These are phyloP conservation scores for Stephania japonica DNA, from an alignment of 164 flowering plant species.

Conservation along the genomic window DNA sequence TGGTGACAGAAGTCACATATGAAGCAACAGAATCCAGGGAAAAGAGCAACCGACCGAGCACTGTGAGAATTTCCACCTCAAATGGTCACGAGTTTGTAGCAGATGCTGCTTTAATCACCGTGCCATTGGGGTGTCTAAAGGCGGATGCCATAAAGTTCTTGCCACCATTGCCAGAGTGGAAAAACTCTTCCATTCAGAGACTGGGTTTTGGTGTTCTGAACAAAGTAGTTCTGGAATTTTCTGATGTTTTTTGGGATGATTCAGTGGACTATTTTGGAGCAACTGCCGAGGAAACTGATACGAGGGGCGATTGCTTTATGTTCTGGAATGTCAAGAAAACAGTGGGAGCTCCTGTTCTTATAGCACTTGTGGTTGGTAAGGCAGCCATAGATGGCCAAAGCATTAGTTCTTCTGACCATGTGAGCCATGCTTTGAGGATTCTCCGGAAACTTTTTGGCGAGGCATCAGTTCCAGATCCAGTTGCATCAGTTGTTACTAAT, in stretches of 20 bases:
- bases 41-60: conserved; percentile 21
- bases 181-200: conserved; percentile 61
- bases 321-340: conserved; percentile 98
- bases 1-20: conserved; percentile 67
- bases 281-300: conserved; percentile 78
- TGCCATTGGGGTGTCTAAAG: conserved; percentile 97
- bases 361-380: conserved; percentile 92
- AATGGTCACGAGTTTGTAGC: conserved; percentile 70
- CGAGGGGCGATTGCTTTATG: conserved; percentile 94
- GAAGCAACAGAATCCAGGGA: conserved; percentile 18
- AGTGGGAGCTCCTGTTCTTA: conserved; percentile 93
- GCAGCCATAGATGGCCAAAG: conserved; percentile 81
- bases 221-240: conserved; percentile 86
- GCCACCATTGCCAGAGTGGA: conserved; percentile 89
- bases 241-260: conserved; percentile 95
- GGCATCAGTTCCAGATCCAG: conserved; percentile 74
- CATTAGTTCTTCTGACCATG: conserved; percentile 64
- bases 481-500: conserved; percentile 92
- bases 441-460: conserved; percentile 92
- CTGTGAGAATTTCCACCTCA: conserved; percentile 68
- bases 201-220: conserved; percentile 98
- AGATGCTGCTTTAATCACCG: conserved; percentile 86
- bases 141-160: conserved; percentile 74
- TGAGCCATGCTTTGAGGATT: conserved; percentile 68
- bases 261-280: conserved; percentile 97